Evolutionary conservation across 352 stramenopile species (phyloP), one percentile per base, ranked within the genome.

Genomic region (Globisporangium orthogonon): DNA sequence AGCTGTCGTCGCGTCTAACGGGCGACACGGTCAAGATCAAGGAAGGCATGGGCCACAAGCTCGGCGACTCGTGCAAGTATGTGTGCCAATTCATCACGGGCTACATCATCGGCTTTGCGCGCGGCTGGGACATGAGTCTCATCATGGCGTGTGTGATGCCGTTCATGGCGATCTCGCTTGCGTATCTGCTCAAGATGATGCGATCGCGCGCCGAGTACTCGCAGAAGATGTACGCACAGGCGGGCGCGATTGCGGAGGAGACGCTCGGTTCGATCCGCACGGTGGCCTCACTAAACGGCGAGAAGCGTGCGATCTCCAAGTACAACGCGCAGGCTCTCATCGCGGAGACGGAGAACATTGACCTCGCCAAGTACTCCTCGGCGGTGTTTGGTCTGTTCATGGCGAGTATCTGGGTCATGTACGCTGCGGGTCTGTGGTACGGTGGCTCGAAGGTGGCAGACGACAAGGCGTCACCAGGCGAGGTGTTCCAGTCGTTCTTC

Each of bases 211-310:
- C 63, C 9, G 51, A 67, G 54, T 62, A 55, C 17, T 49, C 69
- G 1, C 73, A 86, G 45, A 66, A 76, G 49, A 45, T 83, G 29
- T 83, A 85, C n/a, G 71, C 72, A 0, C 67, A 82, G 37, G 75
- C 73, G 1, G 73, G 74, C 1, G 71, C 73, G 3, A 60, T 86
- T 15, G 77, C 75, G 3, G 77, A 87, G 48, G 77, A 87, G 39
- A 87, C 75, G 13, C 54, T 87, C n/a, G 66, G 70, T 40, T 71
- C 73, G 15, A 87, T 87, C 31, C 77, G 75, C 51, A 87, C 76
- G 1, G 65, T 86, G 15, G 66, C 61, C 14, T 81, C 73, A 5
- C 54, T 76, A n/a, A 83, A 81, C 37, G 71, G 54, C 17, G 75
- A 83, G 61, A 39, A 56, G 48, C 68, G 62, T 13, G 73, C 73